Conservation (phyloP, 192 early-diverging fungal species). For the Coemansia sp. region DNA sequence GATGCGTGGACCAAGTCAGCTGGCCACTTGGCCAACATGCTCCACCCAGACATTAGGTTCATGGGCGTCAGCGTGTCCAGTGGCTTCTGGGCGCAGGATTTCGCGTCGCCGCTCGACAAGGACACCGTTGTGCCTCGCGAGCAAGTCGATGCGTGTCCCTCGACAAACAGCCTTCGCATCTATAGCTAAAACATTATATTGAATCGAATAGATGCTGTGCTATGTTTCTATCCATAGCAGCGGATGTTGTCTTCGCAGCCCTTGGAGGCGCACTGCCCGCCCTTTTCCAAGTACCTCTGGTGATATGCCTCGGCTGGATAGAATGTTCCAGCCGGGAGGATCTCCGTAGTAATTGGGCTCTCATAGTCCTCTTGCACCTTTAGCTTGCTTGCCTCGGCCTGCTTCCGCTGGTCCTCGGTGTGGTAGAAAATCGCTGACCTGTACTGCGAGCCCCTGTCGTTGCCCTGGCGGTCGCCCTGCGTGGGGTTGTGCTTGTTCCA, state of each 20-base stretch:
- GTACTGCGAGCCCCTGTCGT: conserved; percentile 84
- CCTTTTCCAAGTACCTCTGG: conserved; percentile 71
- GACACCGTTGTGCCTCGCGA: background rate
- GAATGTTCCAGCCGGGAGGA: conserved; percentile 68
- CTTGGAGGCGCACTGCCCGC: conserved; percentile 54
- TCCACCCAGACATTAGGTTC: conserved; percentile 35
- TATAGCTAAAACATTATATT: conserved; percentile 2
- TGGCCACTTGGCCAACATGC: conserved; percentile 35
- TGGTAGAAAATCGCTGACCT: conserved; percentile 86
- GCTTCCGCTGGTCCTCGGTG: conserved; percentile 64
- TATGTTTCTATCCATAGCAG: conserved; percentile 41
- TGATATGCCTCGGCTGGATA: conserved; percentile 83
- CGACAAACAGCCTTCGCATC: conserved; percentile 6
- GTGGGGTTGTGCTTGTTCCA: conserved; percentile 88
- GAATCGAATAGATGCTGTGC: background rate
- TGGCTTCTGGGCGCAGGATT: conserved; percentile 51
- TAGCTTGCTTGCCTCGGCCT: conserved; percentile 71
- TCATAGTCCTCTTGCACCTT: conserved; percentile 62
- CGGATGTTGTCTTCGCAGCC: conserved; percentile 49
- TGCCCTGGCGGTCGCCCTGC: conserved; percentile 79
- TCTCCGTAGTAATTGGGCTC: conserved; percentile 63
- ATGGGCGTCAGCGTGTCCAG: conserved; percentile 34
- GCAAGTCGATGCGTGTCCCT: conserved; percentile 27
- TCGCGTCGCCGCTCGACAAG: conserved; percentile 28
- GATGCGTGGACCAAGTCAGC: conserved; percentile 36